Evolutionary conservation across 2,329 filamentous ascomycete species (phyloP).

Genomic region (Alternaria sp.): DNA sequence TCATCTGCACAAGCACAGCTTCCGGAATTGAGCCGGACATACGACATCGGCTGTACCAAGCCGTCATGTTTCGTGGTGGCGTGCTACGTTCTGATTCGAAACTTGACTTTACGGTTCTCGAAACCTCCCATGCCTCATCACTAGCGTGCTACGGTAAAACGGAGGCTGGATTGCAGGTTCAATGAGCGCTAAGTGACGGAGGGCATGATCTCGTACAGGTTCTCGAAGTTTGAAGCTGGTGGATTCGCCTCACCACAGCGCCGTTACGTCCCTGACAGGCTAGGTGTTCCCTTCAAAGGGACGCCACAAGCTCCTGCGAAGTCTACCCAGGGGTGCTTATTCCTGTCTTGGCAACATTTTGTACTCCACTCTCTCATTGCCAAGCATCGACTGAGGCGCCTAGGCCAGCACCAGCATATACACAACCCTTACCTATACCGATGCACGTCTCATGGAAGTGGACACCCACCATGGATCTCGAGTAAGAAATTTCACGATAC

Average conservation of each 20-base stretch:
- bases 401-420: conserved; percentile 15
- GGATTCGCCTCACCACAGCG: conserved; percentile 26
- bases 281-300: conserved; percentile 15
- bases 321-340: conserved; percentile 11
- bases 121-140: conserved; percentile 30
- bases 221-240: conserved; percentile 29
- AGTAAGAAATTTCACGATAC: conserved; percentile 7
- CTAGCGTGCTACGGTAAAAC: conserved; percentile 11
- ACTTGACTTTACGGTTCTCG: conserved; percentile 27
- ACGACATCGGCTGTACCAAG: conserved; percentile 15
- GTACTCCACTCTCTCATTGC: conserved; percentile 11
- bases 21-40: conserved; percentile 17
- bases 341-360: conserved; percentile 13
- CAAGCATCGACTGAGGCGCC: conserved; percentile 21
- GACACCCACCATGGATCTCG: conserved; percentile 24
- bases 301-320: conserved; percentile 11
- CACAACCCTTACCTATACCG: conserved; percentile 18
- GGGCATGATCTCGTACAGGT: conserved; percentile 8
- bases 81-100: conserved; percentile 33
- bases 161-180: conserved; percentile 1
- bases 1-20: conserved; percentile 1
- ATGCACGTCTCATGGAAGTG: conserved; percentile 36
- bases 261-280: conserved; percentile 17
- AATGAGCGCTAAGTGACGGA: conserved; percentile 9
- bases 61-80: conserved; percentile 33